phyloP scores from a whole-genome alignment of 352 stramenopile species.

The Globisporangium heterothallicum region DNA sequence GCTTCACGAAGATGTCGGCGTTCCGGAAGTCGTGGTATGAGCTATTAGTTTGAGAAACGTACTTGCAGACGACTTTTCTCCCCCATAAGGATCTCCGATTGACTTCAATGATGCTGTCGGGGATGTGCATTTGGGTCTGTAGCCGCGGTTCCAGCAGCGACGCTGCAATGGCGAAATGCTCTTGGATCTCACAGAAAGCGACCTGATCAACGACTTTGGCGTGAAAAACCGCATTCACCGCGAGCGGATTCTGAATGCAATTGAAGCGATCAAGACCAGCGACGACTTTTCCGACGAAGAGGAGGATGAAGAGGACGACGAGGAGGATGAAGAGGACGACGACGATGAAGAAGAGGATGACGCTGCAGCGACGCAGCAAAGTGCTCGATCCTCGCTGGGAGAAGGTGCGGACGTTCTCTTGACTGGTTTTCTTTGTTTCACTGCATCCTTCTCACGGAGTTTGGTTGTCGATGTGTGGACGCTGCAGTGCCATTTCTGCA shows the following conservation, averaged over 20 bases:
- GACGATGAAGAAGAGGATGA: constrained; percentile 21
- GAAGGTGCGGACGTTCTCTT: constrained; percentile 14
- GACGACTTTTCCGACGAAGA: constrained; percentile 62
- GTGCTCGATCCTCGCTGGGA: constrained; percentile 11
- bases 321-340: constrained; percentile 26
- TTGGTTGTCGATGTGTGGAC: too few species aligned
- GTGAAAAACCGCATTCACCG: constrained; percentile 60
- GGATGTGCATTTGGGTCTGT: neutral
- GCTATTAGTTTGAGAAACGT: neutral
- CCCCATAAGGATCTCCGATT: too few species aligned
- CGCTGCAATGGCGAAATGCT: constrained; percentile 69
- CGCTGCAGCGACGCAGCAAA: constrained; percentile 11
- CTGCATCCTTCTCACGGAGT: too few species aligned
- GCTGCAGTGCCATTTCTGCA: constrained; percentile 18
- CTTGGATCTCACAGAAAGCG: constrained; percentile 60
- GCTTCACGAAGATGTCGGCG: constrained; percentile 71
- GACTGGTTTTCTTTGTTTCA: neutral
- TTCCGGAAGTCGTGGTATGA: constrained; percentile 66
- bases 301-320: constrained; percentile 41
- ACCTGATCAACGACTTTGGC: constrained; percentile 73
- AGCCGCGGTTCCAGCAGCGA: constrained; percentile 63
- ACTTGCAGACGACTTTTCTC: too few species aligned
- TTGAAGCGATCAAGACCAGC: constrained; percentile 72
- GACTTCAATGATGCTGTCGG: neutral
- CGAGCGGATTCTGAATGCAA: constrained; percentile 68